phyloP scores from a whole-genome alignment of 2,329 filamentous ascomycete species.

The Colletotrichum theobromicola region DNA sequence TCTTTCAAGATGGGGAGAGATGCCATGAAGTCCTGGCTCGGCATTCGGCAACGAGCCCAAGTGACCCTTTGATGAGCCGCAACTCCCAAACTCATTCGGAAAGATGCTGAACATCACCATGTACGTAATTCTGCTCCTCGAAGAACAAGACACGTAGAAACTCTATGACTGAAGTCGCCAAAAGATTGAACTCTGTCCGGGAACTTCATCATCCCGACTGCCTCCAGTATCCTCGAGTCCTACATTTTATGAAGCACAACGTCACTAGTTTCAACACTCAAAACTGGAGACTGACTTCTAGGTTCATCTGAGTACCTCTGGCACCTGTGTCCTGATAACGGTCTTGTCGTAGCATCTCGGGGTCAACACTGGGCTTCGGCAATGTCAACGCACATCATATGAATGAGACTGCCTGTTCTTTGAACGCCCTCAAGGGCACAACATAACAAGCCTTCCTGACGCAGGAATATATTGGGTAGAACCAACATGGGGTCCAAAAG shows the following conservation, averaged over 20 bases:
- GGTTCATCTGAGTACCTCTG: not conserved
- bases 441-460: not conserved
- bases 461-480: not conserved
- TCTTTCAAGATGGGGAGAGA: not conserved
- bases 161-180: not conserved
- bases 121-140: not conserved
- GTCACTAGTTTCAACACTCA: not conserved
- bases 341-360: not conserved
- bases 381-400: not conserved
- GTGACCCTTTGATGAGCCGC: not conserved
- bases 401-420: not conserved
- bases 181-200: not conserved
- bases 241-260: not conserved
- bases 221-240: not conserved
- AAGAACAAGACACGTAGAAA: not conserved
- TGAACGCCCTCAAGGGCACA: not conserved
- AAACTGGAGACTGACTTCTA: not conserved
- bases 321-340: not conserved
- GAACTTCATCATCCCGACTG: not conserved
- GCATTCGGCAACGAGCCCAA: not conserved
- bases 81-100: not conserved
- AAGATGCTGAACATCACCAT: not conserved
- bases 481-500: not conserved
- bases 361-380: not conserved
- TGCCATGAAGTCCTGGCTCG: not conserved